Conservation (phyloP, 352 stramenopile species). For the Phytophthora quininea region DNA sequence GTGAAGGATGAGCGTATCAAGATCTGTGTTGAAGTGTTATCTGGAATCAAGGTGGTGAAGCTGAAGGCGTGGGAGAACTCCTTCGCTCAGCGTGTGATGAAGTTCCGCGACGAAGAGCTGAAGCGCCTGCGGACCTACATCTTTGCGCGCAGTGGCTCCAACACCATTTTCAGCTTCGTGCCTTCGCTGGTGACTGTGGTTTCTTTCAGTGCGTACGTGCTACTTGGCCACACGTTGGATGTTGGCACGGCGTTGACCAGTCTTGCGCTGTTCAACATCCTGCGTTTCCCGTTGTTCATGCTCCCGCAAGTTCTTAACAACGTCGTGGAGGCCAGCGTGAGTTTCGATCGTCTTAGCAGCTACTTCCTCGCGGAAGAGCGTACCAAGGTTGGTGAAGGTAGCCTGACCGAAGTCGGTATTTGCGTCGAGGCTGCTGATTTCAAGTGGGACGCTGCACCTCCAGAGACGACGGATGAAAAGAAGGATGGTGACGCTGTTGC, state of each 20-base stretch:
- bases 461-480: constrained; percentile 13
- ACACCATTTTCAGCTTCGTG: constrained; percentile 72
- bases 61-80: constrained; percentile 58
- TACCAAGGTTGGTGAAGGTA: constrained; percentile 70
- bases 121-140: constrained; percentile 70
- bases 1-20: constrained; percentile 96
- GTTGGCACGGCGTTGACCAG: constrained; percentile 59
- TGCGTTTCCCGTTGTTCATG: constrained; percentile 50
- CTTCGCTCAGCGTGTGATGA: constrained; percentile 63
- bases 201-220: constrained; percentile 57
- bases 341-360: constrained; percentile 57
- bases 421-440: constrained; percentile 64
- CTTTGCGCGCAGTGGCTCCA: constrained; percentile 85
- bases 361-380: constrained; percentile 79
- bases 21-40: constrained; percentile 78
- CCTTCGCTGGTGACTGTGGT: constrained; percentile 57
- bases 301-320: constrained; percentile 36
- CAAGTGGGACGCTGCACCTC: constrained; percentile 71
- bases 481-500: constrained; percentile 55
- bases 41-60: constrained; percentile 65
- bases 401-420: constrained; percentile 75
- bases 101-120: constrained; percentile 82
- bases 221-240: constrained; percentile 63
- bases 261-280: constrained; percentile 64
- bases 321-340: constrained; percentile 48